phyloP scores from a whole-genome alignment of 2,329 filamentous ascomycete genomes.

The Cytospora chrysosperma region DNA sequence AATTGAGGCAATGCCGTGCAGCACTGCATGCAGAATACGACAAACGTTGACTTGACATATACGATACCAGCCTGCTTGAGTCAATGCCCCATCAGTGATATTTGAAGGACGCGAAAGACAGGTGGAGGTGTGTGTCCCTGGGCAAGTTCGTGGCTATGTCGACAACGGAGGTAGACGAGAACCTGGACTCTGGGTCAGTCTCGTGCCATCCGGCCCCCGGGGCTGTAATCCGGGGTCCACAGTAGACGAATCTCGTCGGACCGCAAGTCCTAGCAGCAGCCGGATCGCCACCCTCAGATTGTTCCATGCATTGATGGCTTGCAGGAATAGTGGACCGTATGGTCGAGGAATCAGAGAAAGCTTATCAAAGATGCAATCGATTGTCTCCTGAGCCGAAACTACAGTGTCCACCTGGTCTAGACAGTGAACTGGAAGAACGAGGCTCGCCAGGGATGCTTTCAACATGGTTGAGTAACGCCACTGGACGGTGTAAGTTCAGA shows the following conservation, averaged over 20 bases:
- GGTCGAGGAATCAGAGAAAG: conserved; percentile 5
- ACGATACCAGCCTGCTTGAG: conserved; percentile 12
- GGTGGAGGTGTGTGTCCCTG: conserved; percentile 2
- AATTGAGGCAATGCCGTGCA: not conserved
- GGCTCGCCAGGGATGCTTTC: not conserved
- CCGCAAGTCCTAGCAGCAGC: conserved; percentile 23
- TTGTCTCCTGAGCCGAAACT: not conserved
- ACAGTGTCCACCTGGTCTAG: not conserved
- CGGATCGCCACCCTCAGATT: conserved; percentile 17
- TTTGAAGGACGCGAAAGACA: conserved; percentile 3
- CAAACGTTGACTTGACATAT: conserved; percentile 1
- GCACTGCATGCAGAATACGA: not conserved
- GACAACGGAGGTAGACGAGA: not conserved
- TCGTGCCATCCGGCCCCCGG: conserved; percentile 19
- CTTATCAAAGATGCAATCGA: not conserved
- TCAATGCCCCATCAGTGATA: conserved; percentile 3
- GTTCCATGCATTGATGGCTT: conserved; percentile 2
- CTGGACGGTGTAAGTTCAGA: not conserved
- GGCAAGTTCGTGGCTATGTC: not conserved
- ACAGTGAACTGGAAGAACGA: not conserved
- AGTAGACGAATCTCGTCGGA: conserved; percentile 23
- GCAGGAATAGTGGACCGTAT: not conserved
- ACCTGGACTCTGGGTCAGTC: conserved; percentile 1
- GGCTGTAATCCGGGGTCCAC: not conserved
- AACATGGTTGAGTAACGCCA: not conserved